Conservation (phyloP, 306 rosid genomes). For the Glycyrrhiza uralensis region DNA sequence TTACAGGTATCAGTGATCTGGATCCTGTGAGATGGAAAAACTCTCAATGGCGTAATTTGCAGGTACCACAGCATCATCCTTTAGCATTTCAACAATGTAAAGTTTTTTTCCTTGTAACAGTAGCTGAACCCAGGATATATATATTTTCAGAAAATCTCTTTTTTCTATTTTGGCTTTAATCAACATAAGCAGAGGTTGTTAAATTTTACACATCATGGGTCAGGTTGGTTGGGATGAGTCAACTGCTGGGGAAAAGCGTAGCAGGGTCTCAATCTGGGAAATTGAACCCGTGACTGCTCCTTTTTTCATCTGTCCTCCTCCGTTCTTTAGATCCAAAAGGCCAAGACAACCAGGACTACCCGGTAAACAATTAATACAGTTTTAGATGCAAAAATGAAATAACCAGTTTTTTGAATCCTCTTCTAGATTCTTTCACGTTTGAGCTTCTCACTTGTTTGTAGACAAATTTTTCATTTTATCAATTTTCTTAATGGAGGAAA, state of each 20-base stretch:
- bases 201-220: not conserved
- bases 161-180: not conserved
- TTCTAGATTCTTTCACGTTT: not conserved
- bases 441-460: constrained; percentile 1
- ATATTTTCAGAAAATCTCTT: not conserved
- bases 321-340: constrained; percentile 80
- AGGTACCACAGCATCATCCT: constrained; percentile 42
- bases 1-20: constrained; percentile 87
- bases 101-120: not conserved
- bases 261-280: constrained; percentile 94
- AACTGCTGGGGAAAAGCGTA: constrained; percentile 85
- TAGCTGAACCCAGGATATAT: not conserved
- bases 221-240: constrained; percentile 99
- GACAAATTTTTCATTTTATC: not conserved
- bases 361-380: constrained; percentile 39
- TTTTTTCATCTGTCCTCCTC: constrained; percentile 92
- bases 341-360: constrained; percentile 94
- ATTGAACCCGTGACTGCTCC: constrained; percentile 98
- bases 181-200: not conserved
- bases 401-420: not conserved
- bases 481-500: not conserved
- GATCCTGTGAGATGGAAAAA: constrained; percentile 94
- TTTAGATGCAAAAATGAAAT: constrained; percentile 2
- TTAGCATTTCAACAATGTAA: not conserved
- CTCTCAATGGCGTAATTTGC: constrained; percentile 98